These are phyloP conservation scores for Wickerhamomyces sydowiorum DNA, from an alignment of 805 yeast genomes.

Conservation along the genomic window DNA sequence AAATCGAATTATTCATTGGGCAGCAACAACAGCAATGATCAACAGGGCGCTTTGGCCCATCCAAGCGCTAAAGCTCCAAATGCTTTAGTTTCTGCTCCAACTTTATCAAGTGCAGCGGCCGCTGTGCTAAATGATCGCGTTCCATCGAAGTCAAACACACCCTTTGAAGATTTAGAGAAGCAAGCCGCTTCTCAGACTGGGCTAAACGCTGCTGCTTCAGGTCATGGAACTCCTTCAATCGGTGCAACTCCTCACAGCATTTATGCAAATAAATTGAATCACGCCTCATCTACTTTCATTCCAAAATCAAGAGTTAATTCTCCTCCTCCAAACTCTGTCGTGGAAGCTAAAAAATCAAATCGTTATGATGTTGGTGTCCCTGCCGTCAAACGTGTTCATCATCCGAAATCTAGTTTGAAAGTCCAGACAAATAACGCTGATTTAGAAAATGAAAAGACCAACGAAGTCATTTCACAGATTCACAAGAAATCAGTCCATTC, in stretches of 20 bases:
- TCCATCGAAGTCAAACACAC: background rate
- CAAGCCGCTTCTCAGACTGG: background rate
- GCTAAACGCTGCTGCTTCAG: too few relatives aligned
- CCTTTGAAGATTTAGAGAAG: background rate
- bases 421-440: background rate
- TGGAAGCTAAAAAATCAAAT: background rate
- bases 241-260: background rate
- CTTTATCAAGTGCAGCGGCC: background rate
- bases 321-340: constrained; percentile 7
- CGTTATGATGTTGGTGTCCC: background rate
- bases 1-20: background rate
- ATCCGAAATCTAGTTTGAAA: constrained; percentile 6
- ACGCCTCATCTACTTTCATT: constrained; percentile 20
- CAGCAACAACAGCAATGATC: too few relatives aligned
- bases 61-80: background rate
- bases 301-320: constrained; percentile 37
- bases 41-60: too few relatives aligned
- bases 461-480: background rate
- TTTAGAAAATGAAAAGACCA: constrained; percentile 2
- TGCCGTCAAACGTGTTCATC: constrained; percentile 1
- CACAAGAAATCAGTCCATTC: background rate
- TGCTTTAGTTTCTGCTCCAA: background rate
- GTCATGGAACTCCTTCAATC: too few relatives aligned
- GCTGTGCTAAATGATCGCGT: background rate
- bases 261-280: background rate